Base-by-base conservation (phyloP, 179 eudicot species). In the Spinacia oleracea region DNA sequence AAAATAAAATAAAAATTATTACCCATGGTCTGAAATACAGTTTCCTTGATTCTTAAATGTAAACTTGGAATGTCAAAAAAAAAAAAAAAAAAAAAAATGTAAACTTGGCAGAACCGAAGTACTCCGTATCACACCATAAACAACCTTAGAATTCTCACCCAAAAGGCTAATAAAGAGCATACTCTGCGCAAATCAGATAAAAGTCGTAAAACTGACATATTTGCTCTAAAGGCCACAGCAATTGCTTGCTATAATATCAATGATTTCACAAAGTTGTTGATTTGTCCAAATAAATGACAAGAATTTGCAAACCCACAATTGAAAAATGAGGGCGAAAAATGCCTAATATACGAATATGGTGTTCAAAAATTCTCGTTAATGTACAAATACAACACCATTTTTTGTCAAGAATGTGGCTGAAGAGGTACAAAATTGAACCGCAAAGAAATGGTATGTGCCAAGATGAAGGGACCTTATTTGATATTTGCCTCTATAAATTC, bases 401-500 rank as follows among this genome's bases (percentile, higher is more conserved):
- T 60, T 43, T 1, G 70, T 45, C 32, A 71, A 76, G 43, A 77
- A 75, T 79, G 63, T 69, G 64, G 73, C 50, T 20, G 69, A 38
- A 34, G 69, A 62, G 70, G 77, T 82, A 84, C 85, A 86, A 90
- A 89, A 89, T 53, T 83, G 85, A 85, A 84, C 73, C 75, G 70
- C 76, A 70, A 65, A 77, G 62, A 51, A 58, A 76, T 25, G 82
- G 82, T 74, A 79, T 74, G 23, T 45, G 72, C 80, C 79, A 77
- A 32, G 80, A 75, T 66, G 68, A 56, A 75, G 32, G 23, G 55
- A 56, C 80, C 87, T 90, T 85, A 93, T 83, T 90, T 93, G n/a
- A n/a, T n/a, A 70, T 92, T 89, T 74, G 89, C 81, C 86, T 85
- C 97, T 68, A 96, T 94, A 71, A 93, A 89, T 73, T 96, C 99